These are phyloP conservation scores for Yamadazyma ubonensis DNA, from an alignment of 805 yeast species.

Conservation along the genomic window DNA sequence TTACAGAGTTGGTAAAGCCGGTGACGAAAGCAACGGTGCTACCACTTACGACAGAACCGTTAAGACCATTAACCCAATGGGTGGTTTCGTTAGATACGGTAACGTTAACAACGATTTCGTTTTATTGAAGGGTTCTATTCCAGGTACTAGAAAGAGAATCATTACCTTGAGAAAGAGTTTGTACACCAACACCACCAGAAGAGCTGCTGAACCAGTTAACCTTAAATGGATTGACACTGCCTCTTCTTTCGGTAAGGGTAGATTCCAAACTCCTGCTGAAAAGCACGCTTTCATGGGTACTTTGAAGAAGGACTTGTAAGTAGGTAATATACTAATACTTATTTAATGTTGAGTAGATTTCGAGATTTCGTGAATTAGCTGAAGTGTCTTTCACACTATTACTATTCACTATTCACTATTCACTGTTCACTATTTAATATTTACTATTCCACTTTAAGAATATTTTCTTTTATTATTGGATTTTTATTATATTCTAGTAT, in stretches of 20 bases:
- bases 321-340: too few species aligned
- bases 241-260: constrained; percentile 99
- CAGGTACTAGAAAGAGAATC: constrained; percentile 99
- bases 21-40: constrained; percentile 90
- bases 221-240: constrained; percentile 99
- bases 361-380: not conserved
- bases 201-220: constrained; percentile 92
- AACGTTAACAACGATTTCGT: constrained; percentile 95
- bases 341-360: not conserved
- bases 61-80: constrained; percentile 99
- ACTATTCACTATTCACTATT: too few species aligned
- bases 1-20: constrained; percentile 98
- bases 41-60: constrained; percentile 99
- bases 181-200: constrained; percentile 96
- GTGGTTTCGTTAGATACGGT: constrained; percentile 99
- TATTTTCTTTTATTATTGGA: too few species aligned
- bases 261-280: constrained; percentile 99
- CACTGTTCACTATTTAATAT: too few species aligned
- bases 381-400: too few species aligned
- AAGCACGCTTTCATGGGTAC: constrained; percentile 99
- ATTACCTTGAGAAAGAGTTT: constrained; percentile 98
- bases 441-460: too few species aligned
- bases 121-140: constrained; percentile 97
- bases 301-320: constrained; percentile 89
- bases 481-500: too few species aligned